These are phyloP conservation scores for Magnolia sinica DNA, from an alignment of 164 flowering plant genomes.

Conservation along the genomic window DNA sequence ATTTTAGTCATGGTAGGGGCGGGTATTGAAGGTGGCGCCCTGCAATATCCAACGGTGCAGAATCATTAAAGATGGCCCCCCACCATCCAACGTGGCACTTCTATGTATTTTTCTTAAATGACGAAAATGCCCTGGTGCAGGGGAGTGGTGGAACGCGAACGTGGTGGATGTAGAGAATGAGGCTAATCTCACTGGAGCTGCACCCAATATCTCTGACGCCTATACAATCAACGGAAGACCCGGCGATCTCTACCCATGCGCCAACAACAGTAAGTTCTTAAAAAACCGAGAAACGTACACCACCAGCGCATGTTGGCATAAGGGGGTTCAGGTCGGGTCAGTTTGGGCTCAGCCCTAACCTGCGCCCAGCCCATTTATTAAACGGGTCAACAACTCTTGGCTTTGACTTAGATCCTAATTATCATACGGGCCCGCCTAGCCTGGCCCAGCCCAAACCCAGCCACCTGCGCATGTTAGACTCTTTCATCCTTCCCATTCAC, in stretches of 20 bases:
- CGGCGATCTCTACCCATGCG: slow-evolving; percentile 53
- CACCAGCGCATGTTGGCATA: too few species aligned
- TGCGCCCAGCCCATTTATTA: too few species aligned
- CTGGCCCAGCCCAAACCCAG: too few species aligned
- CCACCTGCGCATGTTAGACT: too few species aligned
- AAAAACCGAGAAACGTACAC: too few species aligned
- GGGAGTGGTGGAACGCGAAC: slow-evolving; percentile 78
- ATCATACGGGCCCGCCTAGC: too few species aligned
- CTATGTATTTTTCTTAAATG: not conserved
- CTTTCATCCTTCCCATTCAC: too few species aligned
- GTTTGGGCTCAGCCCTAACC: too few species aligned
- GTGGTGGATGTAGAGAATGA: slow-evolving; percentile 45
- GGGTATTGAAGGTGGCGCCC: not conserved
- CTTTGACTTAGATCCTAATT: too few species aligned
- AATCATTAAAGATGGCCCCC: not conserved
- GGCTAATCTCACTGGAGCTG: slow-evolving; percentile 29
- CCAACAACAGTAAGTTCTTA: slow-evolving; percentile 15
- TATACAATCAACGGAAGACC: slow-evolving; percentile 71
- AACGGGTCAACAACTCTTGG: too few species aligned
- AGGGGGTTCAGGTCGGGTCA: not conserved
- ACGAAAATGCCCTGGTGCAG: slow-evolving; percentile 23
- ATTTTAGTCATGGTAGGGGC: too few species aligned
- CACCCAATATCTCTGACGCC: slow-evolving; percentile 51
- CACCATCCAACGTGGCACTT: not conserved
- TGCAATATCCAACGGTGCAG: not conserved